Percentiles rank a stretch among this genome's conserved stretches.
Evolutionary conservation across 306 rosid genomes (phyloP).

Genomic region (Canavalia gladiata): DNA sequence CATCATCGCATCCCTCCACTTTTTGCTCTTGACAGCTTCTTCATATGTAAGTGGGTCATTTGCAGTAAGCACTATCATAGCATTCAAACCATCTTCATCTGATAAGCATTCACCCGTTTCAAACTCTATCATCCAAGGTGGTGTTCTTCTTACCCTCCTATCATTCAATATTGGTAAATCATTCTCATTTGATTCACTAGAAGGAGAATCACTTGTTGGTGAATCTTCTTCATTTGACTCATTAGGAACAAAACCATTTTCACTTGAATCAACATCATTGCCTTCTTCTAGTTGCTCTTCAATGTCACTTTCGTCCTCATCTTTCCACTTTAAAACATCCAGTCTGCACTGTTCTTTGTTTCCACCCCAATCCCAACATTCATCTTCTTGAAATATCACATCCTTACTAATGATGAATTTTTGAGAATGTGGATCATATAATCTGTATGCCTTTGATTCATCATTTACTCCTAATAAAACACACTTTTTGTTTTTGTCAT

Average conservation of each 20-base stretch:
- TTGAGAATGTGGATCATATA: not conserved
- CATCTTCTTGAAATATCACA: not conserved
- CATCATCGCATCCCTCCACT: not conserved
- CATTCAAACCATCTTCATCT: not conserved
- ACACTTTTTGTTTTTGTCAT: not conserved
- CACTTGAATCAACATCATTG: no score
- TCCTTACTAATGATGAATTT: not conserved
- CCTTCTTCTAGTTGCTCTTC: not conserved
- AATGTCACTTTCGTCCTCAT: not conserved
- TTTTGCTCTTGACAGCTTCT: not conserved
- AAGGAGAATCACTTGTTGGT: not conserved
- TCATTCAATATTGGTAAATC: not conserved
- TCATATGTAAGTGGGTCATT: not conserved
- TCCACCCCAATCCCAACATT: not conserved
- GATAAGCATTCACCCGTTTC: not conserved
- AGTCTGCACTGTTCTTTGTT: not conserved
- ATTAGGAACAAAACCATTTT: not conserved
- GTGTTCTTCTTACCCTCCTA: not conserved
- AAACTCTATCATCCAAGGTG: not conserved
- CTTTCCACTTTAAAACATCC: not conserved
- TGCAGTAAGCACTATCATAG: not conserved
- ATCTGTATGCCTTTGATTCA: not conserved
- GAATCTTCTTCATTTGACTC: not conserved
- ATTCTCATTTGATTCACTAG: slow-evolving; percentile 10
- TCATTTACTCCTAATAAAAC: not conserved